Evolutionary conservation across 768 basidiomycete genomes (phyloP), one percentile per base, ranked within the genome.

Genomic region (Phaeotremella skinneri): DNA sequence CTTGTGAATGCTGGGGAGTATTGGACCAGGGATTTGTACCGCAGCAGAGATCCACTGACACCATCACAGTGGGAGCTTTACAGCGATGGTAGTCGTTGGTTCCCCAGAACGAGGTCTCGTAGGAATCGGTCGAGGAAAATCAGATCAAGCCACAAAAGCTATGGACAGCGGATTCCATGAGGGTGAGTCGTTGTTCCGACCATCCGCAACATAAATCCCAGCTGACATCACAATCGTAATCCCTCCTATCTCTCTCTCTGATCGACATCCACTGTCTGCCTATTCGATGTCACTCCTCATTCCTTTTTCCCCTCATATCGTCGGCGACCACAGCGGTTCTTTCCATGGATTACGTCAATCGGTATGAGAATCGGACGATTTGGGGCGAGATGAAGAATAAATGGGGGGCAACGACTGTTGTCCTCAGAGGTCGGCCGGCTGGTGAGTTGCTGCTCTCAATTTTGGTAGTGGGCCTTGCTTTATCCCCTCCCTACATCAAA

Each of bases 281-380:
- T 25, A 1, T 52, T 31, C 34, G 47, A 3, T 25, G 2, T 39
- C 9, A 41, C 21, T 47, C 17, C 27, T 39, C 45, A 4, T 45
- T n/a, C 25, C 23, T 23, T 29, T 29, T 49, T 43, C 25, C 7
- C 37, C 7, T 37, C 7, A 7, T 52, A 4, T 42, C 29, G 23
- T 82, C 87, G n/a, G 78, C 83, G 62, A 77, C 81, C 32, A 78
- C 84, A 80, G 96, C 91, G 1, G 81, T 94, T 27, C 82, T 87
- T 62, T 88, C 86, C 70, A 87, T 97, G 87, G 96, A 97, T 77
- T 87, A 81, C 69, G 90, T 99, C 55, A 87, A 89, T 64, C 85
- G 91, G n/a, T 97, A 91, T 78, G 94, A 99, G 77, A 81, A 85
- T 63, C 84, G 96, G 51, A 98, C 96, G n/a, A 82, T 96, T 17